phyloP scores from a whole-genome alignment of 495 filamentous ascomycete genomes.

The Neurospora intermedia region DNA sequence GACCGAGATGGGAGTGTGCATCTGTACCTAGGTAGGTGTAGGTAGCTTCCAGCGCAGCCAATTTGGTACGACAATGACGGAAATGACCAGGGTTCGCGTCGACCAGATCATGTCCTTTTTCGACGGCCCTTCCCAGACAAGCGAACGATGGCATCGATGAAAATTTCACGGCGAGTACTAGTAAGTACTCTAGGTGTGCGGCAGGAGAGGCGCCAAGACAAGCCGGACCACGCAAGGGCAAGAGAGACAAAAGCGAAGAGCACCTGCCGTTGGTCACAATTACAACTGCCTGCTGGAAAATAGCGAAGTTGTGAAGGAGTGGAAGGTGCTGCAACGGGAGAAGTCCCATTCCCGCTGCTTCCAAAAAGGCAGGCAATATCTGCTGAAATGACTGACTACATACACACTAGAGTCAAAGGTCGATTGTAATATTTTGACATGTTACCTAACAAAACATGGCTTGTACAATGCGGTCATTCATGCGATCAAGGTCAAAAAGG shows the following conservation, averaged over 20 bases:
- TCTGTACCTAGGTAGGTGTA: background rate
- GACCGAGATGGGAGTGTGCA: conserved; percentile 2
- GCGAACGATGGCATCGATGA: background rate
- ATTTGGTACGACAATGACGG: conserved; percentile 21
- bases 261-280: background rate
- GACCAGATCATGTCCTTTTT: background rate
- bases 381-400: background rate
- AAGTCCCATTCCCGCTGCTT: background rate
- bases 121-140: background rate
- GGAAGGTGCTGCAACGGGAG: background rate
- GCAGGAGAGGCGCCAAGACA: background rate
- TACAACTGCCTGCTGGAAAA: background rate
- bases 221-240: background rate
- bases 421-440: no score
- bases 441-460: background rate
- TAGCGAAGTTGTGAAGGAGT: background rate
- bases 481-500: background rate
- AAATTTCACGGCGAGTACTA: background rate
- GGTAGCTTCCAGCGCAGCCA: conserved; percentile 4
- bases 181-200: background rate
- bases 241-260: background rate
- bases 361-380: background rate
- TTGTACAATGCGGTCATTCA: background rate
- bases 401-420: background rate
- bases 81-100: conserved; percentile 18